phyloP scores from a whole-genome alignment of 2,329 filamentous ascomycete species.

The Pseudonectria foliicola region DNA sequence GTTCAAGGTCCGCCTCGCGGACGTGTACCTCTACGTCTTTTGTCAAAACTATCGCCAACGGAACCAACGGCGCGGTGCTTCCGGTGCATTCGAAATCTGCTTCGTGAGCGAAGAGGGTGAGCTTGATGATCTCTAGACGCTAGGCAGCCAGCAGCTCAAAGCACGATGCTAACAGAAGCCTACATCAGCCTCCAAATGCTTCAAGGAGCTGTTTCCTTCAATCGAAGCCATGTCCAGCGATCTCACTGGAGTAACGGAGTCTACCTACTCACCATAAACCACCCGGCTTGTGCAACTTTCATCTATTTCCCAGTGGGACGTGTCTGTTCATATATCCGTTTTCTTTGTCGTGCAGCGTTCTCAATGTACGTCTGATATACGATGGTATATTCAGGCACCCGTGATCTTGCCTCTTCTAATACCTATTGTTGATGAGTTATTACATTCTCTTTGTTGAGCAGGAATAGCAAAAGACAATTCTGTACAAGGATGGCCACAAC shows the following conservation, averaged over 20 bases:
- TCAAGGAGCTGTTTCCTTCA: constrained; percentile 35
- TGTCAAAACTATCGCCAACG: constrained; percentile 47
- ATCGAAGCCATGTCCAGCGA: constrained; percentile 10
- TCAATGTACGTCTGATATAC: constrained; percentile 13
- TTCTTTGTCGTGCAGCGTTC: constrained; percentile 9
- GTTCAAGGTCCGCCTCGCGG: constrained; percentile 43
- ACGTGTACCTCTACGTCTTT: constrained; percentile 53
- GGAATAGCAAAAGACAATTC: constrained; percentile 12
- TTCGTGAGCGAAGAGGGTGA: constrained; percentile 38
- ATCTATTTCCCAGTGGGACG: neutral
- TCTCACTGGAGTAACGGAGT: neutral
- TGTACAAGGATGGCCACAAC: constrained; percentile 18
- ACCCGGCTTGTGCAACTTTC: neutral
- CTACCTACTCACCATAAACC: neutral
- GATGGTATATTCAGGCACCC: constrained; percentile 8
- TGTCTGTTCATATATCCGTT: constrained; percentile 1
- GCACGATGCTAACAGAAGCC: constrained; percentile 4
- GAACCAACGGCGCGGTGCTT: constrained; percentile 41
- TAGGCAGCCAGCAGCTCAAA: neutral
- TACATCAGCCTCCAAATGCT: constrained; percentile 22
- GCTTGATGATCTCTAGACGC: constrained; percentile 1
- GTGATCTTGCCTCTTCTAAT: constrained; percentile 11
- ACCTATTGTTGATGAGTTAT: constrained; percentile 10
- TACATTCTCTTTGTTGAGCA: constrained; percentile 1
- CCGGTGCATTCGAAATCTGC: constrained; percentile 43